phyloP scores from a whole-genome alignment of 129 eudicot species.

The Ambrosia trifida region DNA sequence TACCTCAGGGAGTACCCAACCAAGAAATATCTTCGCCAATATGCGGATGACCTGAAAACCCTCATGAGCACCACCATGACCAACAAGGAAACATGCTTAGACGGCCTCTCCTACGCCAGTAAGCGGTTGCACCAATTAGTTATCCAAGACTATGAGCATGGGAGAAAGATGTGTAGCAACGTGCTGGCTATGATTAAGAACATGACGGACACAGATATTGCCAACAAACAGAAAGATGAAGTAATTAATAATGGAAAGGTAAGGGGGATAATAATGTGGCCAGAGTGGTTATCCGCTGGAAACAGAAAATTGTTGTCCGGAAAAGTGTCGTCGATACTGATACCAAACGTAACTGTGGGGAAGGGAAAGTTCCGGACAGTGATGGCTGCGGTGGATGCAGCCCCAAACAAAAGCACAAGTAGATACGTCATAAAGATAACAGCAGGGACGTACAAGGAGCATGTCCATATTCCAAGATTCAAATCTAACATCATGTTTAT shows the following conservation, averaged over 20 bases:
- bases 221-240: neutral
- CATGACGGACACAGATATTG: conserved; percentile 19
- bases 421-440: conserved; percentile 46
- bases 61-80: conserved; percentile 69
- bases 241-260: neutral
- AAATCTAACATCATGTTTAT: conserved; percentile 50
- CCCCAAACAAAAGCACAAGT: conserved; percentile 39
- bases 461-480: conserved; percentile 41
- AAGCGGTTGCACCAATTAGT: neutral
- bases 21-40: conserved; percentile 32
- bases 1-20: conserved; percentile 45
- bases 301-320: conserved; percentile 42
- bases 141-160: conserved; percentile 22
- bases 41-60: conserved; percentile 73
- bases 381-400: conserved; percentile 49
- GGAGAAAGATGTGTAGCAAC: conserved; percentile 41
- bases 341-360: conserved; percentile 39
- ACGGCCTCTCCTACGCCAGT: conserved; percentile 18
- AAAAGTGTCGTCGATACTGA: neutral
- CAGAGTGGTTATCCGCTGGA: conserved; percentile 41
- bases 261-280: conserved; percentile 23
- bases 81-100: conserved; percentile 55
- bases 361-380: conserved; percentile 50
- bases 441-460: conserved; percentile 50
- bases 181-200: conserved; percentile 24